Conservation (phyloP, 2,329 filamentous ascomycete genomes). For the Basipetospora sp. region DNA sequence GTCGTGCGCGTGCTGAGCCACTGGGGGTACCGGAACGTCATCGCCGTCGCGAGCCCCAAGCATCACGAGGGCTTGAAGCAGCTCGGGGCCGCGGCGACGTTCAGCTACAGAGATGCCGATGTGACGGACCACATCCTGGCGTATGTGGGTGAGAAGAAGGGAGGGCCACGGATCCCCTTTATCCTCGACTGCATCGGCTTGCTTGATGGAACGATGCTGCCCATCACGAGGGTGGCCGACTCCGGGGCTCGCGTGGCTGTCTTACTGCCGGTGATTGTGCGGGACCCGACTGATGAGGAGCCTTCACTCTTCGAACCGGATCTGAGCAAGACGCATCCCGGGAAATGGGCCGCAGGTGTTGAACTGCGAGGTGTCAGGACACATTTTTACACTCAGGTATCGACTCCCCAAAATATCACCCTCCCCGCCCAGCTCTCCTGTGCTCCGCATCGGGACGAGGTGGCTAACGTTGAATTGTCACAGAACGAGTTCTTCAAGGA, state of each 20-base stretch:
- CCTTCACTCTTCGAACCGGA: conserved; percentile 42
- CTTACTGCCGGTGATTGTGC: conserved; percentile 44
- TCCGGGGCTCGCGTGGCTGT: conserved; percentile 38
- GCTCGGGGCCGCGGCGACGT: conserved; percentile 30
- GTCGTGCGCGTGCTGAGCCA: conserved; percentile 34
- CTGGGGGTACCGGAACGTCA: conserved; percentile 37
- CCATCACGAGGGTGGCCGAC: conserved; percentile 35
- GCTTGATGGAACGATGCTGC: conserved; percentile 29
- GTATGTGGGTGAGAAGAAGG: conserved; percentile 10
- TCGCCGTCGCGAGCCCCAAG: conserved; percentile 30
- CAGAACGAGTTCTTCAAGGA: conserved; percentile 42
- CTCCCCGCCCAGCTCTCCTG: no score
- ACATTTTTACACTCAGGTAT: conserved; percentile 35
- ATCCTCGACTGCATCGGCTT: conserved; percentile 44
- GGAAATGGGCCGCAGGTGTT: conserved; percentile 38
- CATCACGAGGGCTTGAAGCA: conserved; percentile 29
- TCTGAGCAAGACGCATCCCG: conserved; percentile 21
- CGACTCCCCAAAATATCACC: not conserved
- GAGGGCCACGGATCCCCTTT: conserved; percentile 22
- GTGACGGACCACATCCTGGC: conserved; percentile 22
- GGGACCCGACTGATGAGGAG: conserved; percentile 31
- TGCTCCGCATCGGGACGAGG: no score
- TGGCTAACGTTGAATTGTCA: no score
- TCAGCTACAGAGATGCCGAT: conserved; percentile 29
- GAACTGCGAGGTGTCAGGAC: conserved; percentile 38